A percentile compares a stretch with the other conserved stretches of the same genome.
Evolutionary conservation across 2,329 filamentous ascomycete genomes (phyloP).

Genomic region (Macrophomina phaseolina): DNA sequence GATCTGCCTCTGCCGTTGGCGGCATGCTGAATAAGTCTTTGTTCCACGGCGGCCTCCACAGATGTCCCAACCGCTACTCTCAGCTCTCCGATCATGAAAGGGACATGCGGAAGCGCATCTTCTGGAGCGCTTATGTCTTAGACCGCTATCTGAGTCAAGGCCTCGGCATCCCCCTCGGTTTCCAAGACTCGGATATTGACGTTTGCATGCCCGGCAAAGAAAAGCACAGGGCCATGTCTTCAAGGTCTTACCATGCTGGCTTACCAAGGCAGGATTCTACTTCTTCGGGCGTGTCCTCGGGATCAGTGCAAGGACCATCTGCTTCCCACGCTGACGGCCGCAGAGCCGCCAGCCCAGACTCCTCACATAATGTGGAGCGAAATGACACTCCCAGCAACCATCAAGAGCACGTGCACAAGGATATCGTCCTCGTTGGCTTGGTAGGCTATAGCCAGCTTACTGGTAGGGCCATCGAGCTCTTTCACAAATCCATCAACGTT

Average conservation of each 20-base stretch:
- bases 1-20: constrained; percentile 62
- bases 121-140: constrained; percentile 63
- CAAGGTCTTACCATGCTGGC: constrained; percentile 28
- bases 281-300: neutral
- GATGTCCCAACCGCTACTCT: constrained; percentile 60
- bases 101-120: constrained; percentile 58
- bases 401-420: constrained; percentile 13
- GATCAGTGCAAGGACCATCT: neutral
- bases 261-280: neutral
- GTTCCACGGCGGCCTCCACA: constrained; percentile 64
- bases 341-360: neutral
- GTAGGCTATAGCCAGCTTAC: constrained; percentile 27
- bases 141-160: constrained; percentile 64
- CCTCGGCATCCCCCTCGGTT: constrained; percentile 60
- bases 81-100: constrained; percentile 57
- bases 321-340: neutral
- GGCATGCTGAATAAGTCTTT: constrained; percentile 62
- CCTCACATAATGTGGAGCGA: neutral
- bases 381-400: neutral
- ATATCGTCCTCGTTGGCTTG: constrained; percentile 18
- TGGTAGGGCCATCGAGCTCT: constrained; percentile 24
- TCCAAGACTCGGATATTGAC: constrained; percentile 64
- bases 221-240: constrained; percentile 42
- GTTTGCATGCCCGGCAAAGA: constrained; percentile 62
- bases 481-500: constrained; percentile 28